Base-by-base conservation (phyloP, 345 rosid genomes). In the Camelina hispida region DNA sequence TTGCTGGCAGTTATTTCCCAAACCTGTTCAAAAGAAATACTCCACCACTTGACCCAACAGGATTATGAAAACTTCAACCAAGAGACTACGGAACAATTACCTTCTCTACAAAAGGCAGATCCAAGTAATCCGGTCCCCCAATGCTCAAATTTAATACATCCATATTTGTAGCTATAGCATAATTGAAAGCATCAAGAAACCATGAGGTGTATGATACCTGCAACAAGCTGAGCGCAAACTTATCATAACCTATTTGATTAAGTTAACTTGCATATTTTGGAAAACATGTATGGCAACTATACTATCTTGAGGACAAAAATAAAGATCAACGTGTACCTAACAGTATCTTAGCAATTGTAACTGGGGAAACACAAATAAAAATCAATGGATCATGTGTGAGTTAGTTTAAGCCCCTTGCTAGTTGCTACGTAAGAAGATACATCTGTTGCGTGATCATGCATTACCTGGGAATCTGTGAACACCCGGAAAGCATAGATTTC, bases 131-230 rank as follows among this genome's bases (percentile, higher is more conserved):
- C 78, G 98, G 98, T 43, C 98, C 98, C 74, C 97, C 98, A 25
- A 94, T 94, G 80, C 98, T 94, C 96, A 94, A 84, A 80, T 94
- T 94, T 37, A 94, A 86, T 67, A 94, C 98, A 81, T 94, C 98
- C 92, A 94, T 89, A 62, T 90, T 62, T 61, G 87, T 88, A 34
- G 98, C 97, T 53, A 91, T 91, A 66, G 98, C 98, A 83, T 94
- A 94, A 78, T 94, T 94, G 79, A 94, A 94, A 43, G 98, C 97
- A 72, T 94, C 98, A 79, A 92, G 98, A 79, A 94, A 91, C 98
- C 98, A 94, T 52, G 98, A 94, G n/a, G 97, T 90, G 79, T 92
- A 94, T 47, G 98, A 94, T 85, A 94, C 97, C 98, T 94, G 96
- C 96, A 94, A 80, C 80, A 82, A 84, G 96, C 98, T 94, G 93